Evolutionary conservation across 805 yeast genomes (phyloP).

Genomic region (Kodamaea fukazawae): DNA sequence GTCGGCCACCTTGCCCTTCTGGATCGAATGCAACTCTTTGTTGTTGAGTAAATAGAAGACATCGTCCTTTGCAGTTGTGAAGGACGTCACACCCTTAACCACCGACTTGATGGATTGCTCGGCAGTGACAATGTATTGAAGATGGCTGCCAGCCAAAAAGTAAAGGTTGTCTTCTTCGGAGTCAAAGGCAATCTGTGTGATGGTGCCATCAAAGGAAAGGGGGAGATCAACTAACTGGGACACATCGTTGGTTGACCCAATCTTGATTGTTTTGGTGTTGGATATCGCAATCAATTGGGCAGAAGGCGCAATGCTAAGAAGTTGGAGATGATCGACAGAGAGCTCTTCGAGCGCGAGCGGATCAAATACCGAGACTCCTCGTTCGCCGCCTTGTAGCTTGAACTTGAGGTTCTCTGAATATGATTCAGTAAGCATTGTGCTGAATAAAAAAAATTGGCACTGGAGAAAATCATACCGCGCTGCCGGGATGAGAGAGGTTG

Average conservation of each 20-base stretch:
- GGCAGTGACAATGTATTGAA: slow-evolving; percentile 7
- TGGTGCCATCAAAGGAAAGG: slow-evolving; percentile 10
- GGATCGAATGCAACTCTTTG: neutral
- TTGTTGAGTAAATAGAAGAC: slow-evolving; percentile 1
- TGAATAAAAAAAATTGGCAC: neutral
- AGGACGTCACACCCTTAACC: slow-evolving; percentile 3
- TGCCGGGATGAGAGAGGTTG: too few species aligned
- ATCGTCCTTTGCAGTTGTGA: neutral
- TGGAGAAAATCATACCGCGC: too few species aligned
- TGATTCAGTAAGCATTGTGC: slow-evolving; percentile 15
- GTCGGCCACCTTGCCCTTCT: neutral
- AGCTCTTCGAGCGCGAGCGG: slow-evolving; percentile 26
- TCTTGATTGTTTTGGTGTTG: slow-evolving; percentile 29
- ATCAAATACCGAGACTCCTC: slow-evolving; percentile 25
- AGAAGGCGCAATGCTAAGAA: slow-evolving; percentile 36
- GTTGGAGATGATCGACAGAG: slow-evolving; percentile 18
- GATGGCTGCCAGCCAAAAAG: slow-evolving; percentile 19
- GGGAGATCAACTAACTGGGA: neutral
- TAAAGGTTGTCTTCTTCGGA: slow-evolving; percentile 27
- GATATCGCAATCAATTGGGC: slow-evolving; percentile 36
- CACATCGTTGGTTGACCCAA: slow-evolving; percentile 27
- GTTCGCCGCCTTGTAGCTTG: slow-evolving; percentile 34
- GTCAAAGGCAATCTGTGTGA: slow-evolving; percentile 31
- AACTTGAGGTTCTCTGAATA: slow-evolving; percentile 46
- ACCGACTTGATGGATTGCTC: slow-evolving; percentile 1